phyloP scores from a whole-genome alignment of 805 yeast genomes.

The Brettanomyces naardenensis region DNA sequence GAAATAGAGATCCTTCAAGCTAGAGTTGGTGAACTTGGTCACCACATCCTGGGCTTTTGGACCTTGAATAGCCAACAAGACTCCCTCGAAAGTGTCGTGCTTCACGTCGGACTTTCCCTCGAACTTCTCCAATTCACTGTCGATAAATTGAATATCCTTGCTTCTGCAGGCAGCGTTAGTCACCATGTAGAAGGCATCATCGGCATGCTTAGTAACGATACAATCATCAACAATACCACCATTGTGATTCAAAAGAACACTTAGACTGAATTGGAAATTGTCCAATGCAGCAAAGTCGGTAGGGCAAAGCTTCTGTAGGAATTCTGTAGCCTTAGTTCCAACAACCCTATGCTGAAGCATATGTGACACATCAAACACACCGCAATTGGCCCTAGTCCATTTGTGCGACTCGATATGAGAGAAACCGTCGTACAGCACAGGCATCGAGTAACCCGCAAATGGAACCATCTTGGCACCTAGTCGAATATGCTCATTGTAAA shows the following conservation, averaged over 20 bases:
- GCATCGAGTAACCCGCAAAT: slow-evolving; percentile 96
- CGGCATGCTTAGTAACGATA: slow-evolving; percentile 79
- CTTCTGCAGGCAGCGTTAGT: slow-evolving; percentile 94
- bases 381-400: slow-evolving; percentile 86
- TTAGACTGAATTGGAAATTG: slow-evolving; percentile 59
- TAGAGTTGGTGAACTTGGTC: slow-evolving; percentile 51
- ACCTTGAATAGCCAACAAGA: slow-evolving; percentile 88
- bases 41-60: slow-evolving; percentile 70
- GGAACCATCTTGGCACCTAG: slow-evolving; percentile 89
- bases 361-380: slow-evolving; percentile 93
- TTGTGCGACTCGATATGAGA: slow-evolving; percentile 87
- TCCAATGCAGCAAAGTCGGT: slow-evolving; percentile 59
- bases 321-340: slow-evolving; percentile 60
- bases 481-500: slow-evolving; percentile 69
- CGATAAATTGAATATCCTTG: slow-evolving; percentile 64
- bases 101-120: slow-evolving; percentile 16
- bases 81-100: slow-evolving; percentile 51
- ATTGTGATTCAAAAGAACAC: slow-evolving; percentile 62
- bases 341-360: slow-evolving; percentile 84
- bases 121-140: slow-evolving; percentile 36
- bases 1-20: slow-evolving; percentile 58
- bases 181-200: slow-evolving; percentile 70
- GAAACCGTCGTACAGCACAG: slow-evolving; percentile 79
- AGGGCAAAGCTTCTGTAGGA: slow-evolving; percentile 82
- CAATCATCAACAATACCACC: slow-evolving; percentile 92